A percentile compares a stretch with the other conserved stretches of the same genome.
phyloP scores from a whole-genome alignment of 2,329 filamentous ascomycete genomes.

The Colletotrichum orbiculare region DNA sequence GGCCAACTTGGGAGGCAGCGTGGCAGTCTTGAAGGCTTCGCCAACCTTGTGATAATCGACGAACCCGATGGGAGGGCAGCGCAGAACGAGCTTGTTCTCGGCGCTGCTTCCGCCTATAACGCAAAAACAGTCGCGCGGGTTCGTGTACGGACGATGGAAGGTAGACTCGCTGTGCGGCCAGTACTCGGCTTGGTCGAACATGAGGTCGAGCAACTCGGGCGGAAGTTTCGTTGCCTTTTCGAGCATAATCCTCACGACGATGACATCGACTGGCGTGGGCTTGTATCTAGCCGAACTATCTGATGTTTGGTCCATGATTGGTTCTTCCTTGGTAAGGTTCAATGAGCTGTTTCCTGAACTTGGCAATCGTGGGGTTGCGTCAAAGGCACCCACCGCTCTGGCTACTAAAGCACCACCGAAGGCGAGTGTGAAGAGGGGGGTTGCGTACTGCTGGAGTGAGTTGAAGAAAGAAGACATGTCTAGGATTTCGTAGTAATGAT shows the following conservation, averaged over 20 bases:
- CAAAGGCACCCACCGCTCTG: slow-evolving; percentile 5
- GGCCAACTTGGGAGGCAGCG: slow-evolving; percentile 20
- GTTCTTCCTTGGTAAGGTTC: not conserved
- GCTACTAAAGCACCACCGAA: slow-evolving; percentile 21
- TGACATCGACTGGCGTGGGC: slow-evolving; percentile 60
- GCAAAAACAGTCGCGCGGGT: slow-evolving; percentile 37
- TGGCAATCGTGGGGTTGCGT: too few species aligned
- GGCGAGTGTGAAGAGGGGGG: slow-evolving; percentile 18
- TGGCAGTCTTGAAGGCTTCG: slow-evolving; percentile 24
- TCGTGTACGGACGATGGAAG: slow-evolving; percentile 40
- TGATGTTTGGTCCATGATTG: not conserved
- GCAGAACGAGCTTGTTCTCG: slow-evolving; percentile 50
- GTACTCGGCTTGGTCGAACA: slow-evolving; percentile 71
- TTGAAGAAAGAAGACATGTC: slow-evolving; percentile 14
- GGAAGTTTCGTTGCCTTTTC: slow-evolving; percentile 57
- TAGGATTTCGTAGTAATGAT: too few species aligned
- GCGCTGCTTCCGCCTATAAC: slow-evolving; percentile 40
- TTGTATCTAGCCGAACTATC: slow-evolving; percentile 34
- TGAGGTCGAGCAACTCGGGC: slow-evolving; percentile 63
- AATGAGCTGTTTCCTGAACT: not conserved
- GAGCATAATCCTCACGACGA: slow-evolving; percentile 61
- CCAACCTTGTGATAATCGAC: slow-evolving; percentile 26
- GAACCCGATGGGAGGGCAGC: slow-evolving; percentile 50
- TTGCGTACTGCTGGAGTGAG: slow-evolving; percentile 20
- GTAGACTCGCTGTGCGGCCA: slow-evolving; percentile 63